Percentiles rank a stretch among this genome's conserved stretches.
Conservation (phyloP, 768 basidiomycete species). For the Jaapia argillacea region DNA sequence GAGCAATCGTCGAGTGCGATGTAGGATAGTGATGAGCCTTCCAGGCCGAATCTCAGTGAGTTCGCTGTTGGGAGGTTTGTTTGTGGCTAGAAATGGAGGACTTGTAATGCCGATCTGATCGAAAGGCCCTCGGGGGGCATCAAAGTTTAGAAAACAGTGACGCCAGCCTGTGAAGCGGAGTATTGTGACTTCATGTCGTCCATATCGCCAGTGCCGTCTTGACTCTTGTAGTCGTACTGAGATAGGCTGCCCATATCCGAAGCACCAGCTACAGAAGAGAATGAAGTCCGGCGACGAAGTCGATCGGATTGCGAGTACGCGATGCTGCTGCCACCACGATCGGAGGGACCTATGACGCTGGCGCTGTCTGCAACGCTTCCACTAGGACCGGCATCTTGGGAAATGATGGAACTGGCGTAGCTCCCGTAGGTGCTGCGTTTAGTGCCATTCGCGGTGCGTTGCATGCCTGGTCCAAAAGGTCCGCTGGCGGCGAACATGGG, state of each 20-base stretch:
- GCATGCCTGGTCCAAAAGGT: constrained; percentile 58
- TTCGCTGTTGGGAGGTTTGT: no score
- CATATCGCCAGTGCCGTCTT: constrained; percentile 68
- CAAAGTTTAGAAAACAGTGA: constrained; percentile 70
- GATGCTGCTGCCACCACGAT: constrained; percentile 37
- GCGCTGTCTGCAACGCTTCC: constrained; percentile 41
- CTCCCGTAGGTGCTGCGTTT: constrained; percentile 71
- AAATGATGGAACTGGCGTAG: constrained; percentile 89
- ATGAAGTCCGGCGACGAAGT: constrained; percentile 66
- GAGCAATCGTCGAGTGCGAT: no score
- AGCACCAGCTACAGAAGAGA: constrained; percentile 63
- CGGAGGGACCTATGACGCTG: constrained; percentile 51
- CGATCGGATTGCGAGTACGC: constrained; percentile 90
- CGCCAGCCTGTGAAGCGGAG: constrained; percentile 72
- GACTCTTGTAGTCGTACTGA: constrained; percentile 79
- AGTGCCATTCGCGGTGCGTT: constrained; percentile 50
- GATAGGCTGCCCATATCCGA: constrained; percentile 76
- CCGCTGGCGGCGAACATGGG: constrained; percentile 70
- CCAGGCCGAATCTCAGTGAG: no score
- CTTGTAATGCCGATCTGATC: no score
- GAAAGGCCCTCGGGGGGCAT: no score
- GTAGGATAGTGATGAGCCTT: no score
- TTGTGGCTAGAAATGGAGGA: no score
- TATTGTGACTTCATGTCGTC: constrained; percentile 91
- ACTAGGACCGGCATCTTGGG: constrained; percentile 75